Base-by-base conservation (phyloP, 1,284 basidiomycete genomes). In the Cutaneotrichosporon dermatis region DNA sequence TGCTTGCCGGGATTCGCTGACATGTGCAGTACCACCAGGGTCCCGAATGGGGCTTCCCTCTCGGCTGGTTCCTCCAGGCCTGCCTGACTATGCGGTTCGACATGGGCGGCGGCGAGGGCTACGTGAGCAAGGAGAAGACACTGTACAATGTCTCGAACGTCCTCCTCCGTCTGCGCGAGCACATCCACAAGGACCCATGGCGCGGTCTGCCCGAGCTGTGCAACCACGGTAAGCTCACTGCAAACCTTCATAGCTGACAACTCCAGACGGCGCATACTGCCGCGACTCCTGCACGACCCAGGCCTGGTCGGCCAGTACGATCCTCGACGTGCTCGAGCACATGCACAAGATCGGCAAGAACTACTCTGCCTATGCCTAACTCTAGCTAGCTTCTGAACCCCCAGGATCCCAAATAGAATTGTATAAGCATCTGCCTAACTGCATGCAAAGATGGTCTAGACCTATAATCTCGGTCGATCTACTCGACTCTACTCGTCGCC, bases 21-120 rank as follows among this genome's bases (percentile, higher is more conserved):
- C 25, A 25, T 25, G 25, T 25, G 25, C 25, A 25, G 25, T 80
- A 82, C 67, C 81, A 82, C 69, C 81, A 82, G 70, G 81, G 81
- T n/a, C 80, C 80, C 1, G 90, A 94, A 76, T 96, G 92, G 92
- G 89, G 87, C 11, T 94, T 91, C 90, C 91, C 92, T 9, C 80
- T 91, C 53, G 95, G 95, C 9, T 98, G 92, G 81, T 98, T 96
- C 83, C 79, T 99, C 65, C 87, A 90, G 54, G 93, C 95, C 0
- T 95, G 92, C 77, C 83, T 96, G 53, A 79, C 89, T 71, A 96
- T 96, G 74, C 90, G 95, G 71, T 84, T 66, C 35, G 52, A 73
- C n/a, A 76, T 71, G 11, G 79, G 79, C 3, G 71, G 71, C 9
- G 88, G 88, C 35, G n/a, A n/a, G 10, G 13, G 34, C 5, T 49